phyloP scores from a whole-genome alignment of 2,329 filamentous ascomycete species.

The Atkinsonella hypoxylon region DNA sequence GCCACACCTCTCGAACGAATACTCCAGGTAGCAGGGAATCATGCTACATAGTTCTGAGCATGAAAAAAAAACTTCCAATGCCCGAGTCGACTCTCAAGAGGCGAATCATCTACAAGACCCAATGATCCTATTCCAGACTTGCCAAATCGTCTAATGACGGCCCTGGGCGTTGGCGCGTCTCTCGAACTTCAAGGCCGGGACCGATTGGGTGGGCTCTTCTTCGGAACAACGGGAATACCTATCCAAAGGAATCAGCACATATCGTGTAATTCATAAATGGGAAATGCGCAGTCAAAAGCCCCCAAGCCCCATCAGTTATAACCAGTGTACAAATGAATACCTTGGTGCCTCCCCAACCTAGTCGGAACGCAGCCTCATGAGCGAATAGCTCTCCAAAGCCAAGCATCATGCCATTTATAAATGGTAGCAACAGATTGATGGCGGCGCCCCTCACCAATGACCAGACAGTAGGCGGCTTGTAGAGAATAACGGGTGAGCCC shows the following conservation, averaged over 20 bases:
- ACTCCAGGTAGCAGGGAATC: no score
- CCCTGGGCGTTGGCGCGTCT: constrained; percentile 47
- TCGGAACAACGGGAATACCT: constrained; percentile 48
- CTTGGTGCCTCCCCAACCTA: constrained; percentile 92
- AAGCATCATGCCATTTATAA: constrained; percentile 96
- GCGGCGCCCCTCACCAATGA: constrained; percentile 74
- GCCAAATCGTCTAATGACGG: constrained; percentile 53
- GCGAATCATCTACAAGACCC: no score
- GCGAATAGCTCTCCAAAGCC: constrained; percentile 95
- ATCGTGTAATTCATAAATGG: no score
- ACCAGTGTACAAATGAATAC: constrained; percentile 30
- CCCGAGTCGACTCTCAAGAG: no score
- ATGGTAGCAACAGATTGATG: constrained; percentile 91
- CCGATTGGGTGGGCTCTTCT: constrained; percentile 57
- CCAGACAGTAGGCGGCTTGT: constrained; percentile 81
- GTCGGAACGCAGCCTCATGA: constrained; percentile 83
- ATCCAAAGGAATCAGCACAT: constrained; percentile 7
- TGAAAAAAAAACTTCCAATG: no score
- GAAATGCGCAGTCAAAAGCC: no score
- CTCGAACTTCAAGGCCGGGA: constrained; percentile 70
- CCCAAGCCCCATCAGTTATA: not conserved
- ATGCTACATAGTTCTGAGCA: no score
- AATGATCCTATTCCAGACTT: constrained; percentile 46
- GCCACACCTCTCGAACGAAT: no score
- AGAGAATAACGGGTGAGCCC: constrained; percentile 64